Evolutionary conservation across 257 asterid genomes (phyloP), one percentile per base, ranked within the genome.

Genomic region (Thymus quinquecostatus): DNA sequence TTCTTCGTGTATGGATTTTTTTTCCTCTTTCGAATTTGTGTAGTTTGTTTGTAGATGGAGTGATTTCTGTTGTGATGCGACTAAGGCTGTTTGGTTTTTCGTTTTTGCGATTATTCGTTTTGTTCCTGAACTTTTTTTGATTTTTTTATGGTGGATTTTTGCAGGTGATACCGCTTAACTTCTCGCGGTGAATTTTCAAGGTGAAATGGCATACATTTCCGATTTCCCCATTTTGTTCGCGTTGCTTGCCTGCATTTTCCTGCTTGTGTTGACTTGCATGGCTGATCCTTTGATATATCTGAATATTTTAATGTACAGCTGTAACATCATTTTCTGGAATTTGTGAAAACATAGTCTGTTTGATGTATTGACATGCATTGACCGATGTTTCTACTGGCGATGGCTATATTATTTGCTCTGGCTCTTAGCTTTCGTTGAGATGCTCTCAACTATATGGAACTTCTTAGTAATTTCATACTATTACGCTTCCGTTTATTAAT

Each of bases 181-280:
- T 65, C 32, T 21, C 11, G 12, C 71, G 13, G 74, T 59, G 27
- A 57, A 11, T 3, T 36, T 57, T 64, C 49, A 55, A 80, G 83
- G 83, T 79, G 21, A 75, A 55, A 41, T 54, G 53, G 1, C 28
- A 9, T 41, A 11, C 40, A 43, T 5, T 10, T 34, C 51, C 21
- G n/a, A 0, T 48, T 27, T 60, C 1, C 10, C 2, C 32, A 0
- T 47, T 34, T 54, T 41, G 6, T 32, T 3, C n/a, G 14, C 10
- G 3, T 66, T 33, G 13, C n/a, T 10, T 13, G 21, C 11, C 1
- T 40, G 27, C 7, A 49, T 27, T 5, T 13, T 3, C 47, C 13
- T 66, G 28, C 54, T 60, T 59, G 54, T 50, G 30, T 51, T 38
- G 62, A 61, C 80, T 56, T 78, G 86, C 86, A 75, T 78, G 75